These are phyloP conservation scores for Verticillium nonalfalfae DNA, from an alignment of 2,329 filamentous ascomycete genomes.

Conservation along the genomic window DNA sequence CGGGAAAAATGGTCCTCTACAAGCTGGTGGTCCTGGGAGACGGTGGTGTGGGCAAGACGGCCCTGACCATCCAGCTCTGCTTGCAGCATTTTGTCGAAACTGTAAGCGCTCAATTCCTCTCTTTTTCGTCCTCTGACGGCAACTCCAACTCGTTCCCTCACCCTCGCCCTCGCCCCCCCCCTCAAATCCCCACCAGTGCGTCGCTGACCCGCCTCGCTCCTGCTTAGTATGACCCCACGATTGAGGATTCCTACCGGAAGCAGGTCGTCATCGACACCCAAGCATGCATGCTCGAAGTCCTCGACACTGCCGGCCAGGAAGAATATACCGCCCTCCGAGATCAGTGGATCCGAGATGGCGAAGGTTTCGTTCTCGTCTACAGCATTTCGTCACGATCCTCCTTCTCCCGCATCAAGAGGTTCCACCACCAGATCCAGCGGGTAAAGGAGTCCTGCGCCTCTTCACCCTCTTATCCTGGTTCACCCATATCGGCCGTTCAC, in stretches of 20 bases:
- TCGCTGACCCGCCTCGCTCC: slow-evolving; percentile 7
- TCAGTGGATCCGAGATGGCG: slow-evolving; percentile 97
- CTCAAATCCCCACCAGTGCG: slow-evolving; percentile 5
- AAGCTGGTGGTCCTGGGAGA: slow-evolving; percentile 94
- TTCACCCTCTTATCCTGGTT: slow-evolving; percentile 71
- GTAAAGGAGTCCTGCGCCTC: slow-evolving; percentile 86
- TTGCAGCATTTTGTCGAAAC: slow-evolving; percentile 98
- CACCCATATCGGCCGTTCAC: slow-evolving; percentile 55
- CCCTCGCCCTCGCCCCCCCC: slow-evolving; percentile 2
- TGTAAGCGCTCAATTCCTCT: slow-evolving; percentile 36
- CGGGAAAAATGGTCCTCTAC: slow-evolving; percentile 91
- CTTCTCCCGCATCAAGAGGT: slow-evolving; percentile 89
- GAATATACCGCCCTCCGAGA: slow-evolving; percentile 96
- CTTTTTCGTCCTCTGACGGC: background rate
- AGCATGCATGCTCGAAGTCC: slow-evolving; percentile 94
- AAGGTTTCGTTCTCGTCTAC: slow-evolving; percentile 96
- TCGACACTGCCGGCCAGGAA: slow-evolving; percentile 96
- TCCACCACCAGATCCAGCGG: slow-evolving; percentile 93
- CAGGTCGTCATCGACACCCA: slow-evolving; percentile 90
- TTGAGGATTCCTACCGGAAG: slow-evolving; percentile 83
- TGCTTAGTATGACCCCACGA: slow-evolving; percentile 72
- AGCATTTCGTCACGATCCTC: slow-evolving; percentile 96
- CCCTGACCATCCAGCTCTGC: slow-evolving; percentile 92
- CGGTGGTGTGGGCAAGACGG: slow-evolving; percentile 90
- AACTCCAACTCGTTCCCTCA: background rate